Conservation (phyloP, 441 rosid genomes). For the Corymbia citriodora region DNA sequence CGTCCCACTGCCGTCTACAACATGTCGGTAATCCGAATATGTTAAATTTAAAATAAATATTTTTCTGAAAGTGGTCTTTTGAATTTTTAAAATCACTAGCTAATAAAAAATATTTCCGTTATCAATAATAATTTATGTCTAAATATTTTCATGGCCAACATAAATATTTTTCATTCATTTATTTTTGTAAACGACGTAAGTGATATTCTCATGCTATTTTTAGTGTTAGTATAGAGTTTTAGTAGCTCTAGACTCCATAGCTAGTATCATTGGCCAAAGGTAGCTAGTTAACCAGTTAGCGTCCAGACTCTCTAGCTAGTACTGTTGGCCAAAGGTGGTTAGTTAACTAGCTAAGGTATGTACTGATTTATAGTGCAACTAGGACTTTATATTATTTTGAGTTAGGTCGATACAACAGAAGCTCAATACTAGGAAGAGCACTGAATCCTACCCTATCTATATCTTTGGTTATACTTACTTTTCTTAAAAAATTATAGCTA, state of each 20-base stretch:
- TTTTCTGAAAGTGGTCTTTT: background rate
- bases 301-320: background rate
- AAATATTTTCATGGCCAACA: background rate
- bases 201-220: too few relatives aligned
- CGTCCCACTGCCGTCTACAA: background rate
- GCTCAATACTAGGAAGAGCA: background rate
- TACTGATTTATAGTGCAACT: rapidly evolving
- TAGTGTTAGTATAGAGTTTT: background rate
- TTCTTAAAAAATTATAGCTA: background rate
- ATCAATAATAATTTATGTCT: background rate
- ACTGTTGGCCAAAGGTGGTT: background rate
- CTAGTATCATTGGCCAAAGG: background rate
- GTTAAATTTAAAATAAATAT: background rate
- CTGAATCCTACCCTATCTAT: background rate
- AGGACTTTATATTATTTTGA: background rate
- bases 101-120: background rate
- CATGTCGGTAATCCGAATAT: background rate
- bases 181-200: background rate
- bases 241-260: background rate
- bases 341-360: background rate
- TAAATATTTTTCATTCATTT: background rate
- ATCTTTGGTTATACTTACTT: background rate
- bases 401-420: background rate
- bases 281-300: background rate
- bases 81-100: background rate